Evolutionary conservation across 2,329 filamentous ascomycete species (phyloP).

Genomic region (Neonectria hederae): DNA sequence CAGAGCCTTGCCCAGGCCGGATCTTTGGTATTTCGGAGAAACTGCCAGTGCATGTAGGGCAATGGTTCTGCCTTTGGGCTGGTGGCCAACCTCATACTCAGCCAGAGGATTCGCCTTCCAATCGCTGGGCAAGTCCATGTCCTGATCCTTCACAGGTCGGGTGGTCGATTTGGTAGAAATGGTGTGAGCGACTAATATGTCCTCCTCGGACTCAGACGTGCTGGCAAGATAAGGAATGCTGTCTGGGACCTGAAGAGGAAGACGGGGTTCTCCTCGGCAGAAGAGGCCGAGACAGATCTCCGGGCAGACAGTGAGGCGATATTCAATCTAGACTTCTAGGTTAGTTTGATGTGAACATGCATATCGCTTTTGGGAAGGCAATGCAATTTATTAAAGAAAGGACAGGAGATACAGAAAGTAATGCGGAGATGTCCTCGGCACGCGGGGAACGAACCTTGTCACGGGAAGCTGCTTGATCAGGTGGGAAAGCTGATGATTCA

Average conservation of each 20-base stretch:
- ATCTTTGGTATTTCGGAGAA: constrained; percentile 35
- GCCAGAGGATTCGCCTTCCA: constrained; percentile 38
- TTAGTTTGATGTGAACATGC: constrained; percentile 4
- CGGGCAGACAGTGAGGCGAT: constrained; percentile 40
- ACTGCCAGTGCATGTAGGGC: constrained; percentile 44
- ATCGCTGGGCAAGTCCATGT: constrained; percentile 40
- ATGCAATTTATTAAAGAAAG: too few species aligned
- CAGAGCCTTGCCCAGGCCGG: constrained; percentile 41
- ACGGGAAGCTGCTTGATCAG: constrained; percentile 41
- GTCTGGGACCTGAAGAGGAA: constrained; percentile 10
- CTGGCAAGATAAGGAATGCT: constrained; percentile 25
- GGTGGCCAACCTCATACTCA: constrained; percentile 33
- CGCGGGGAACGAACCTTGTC: constrained; percentile 37
- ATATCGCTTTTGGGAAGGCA: too few species aligned
- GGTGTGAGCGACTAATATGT: constrained; percentile 40
- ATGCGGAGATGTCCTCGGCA: too few species aligned
- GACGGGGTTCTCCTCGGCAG: constrained; percentile 3
- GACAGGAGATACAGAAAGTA: not conserved
- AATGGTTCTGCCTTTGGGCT: constrained; percentile 40
- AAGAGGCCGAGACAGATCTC: constrained; percentile 44
- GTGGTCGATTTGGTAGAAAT: constrained; percentile 41
- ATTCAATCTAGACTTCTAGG: constrained; percentile 40
- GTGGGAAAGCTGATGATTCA: constrained; percentile 44
- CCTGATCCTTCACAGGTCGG: constrained; percentile 35
- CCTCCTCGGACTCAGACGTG: constrained; percentile 9